Evolutionary conservation across 768 basidiomycete genomes (phyloP).

Genomic region (Pulveroboletus ravenelii): DNA sequence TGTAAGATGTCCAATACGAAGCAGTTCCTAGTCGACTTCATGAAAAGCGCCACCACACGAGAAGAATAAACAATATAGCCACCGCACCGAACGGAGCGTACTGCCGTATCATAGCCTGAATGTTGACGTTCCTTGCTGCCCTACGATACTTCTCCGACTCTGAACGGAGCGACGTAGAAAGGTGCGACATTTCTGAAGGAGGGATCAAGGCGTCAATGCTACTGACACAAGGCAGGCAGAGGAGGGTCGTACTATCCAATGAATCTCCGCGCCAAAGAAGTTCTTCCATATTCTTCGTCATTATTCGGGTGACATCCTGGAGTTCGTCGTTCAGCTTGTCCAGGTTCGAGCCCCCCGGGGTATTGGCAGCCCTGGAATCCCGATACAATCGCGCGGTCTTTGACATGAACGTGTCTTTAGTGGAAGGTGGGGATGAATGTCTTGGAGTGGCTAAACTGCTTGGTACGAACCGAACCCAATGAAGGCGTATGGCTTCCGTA

Average conservation of each 20-base stretch:
- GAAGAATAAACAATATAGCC: constrained; percentile 68
- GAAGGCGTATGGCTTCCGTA: constrained; percentile 97
- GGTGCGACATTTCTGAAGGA: constrained; percentile 84
- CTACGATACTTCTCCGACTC: constrained; percentile 98
- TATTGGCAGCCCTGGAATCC: constrained; percentile 83
- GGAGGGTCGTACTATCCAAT: constrained; percentile 71
- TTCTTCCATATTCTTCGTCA: constrained; percentile 99
- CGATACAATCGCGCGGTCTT: constrained; percentile 94
- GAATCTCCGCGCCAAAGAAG: constrained; percentile 97
- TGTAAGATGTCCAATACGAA: constrained; percentile 19
- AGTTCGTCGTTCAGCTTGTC: constrained; percentile 93
- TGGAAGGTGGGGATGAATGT: constrained; percentile 2
- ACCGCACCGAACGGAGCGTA: constrained; percentile 91
- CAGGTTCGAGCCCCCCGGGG: constrained; percentile 59
- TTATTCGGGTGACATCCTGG: constrained; percentile 96
- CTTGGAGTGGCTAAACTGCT: not conserved
- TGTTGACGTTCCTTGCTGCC: constrained; percentile 90
- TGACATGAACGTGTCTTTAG: constrained; percentile 93
- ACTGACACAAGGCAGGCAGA: not conserved
- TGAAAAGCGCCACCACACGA: constrained; percentile 78
- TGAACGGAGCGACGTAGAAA: constrained; percentile 89
- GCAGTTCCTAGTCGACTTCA: constrained; percentile 26
- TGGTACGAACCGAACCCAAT: constrained; percentile 83
- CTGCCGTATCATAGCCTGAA: constrained; percentile 90
- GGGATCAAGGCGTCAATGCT: not conserved